phyloP scores from a whole-genome alignment of 2,329 filamentous ascomycete species.

The Aspergillus tubingensis region DNA sequence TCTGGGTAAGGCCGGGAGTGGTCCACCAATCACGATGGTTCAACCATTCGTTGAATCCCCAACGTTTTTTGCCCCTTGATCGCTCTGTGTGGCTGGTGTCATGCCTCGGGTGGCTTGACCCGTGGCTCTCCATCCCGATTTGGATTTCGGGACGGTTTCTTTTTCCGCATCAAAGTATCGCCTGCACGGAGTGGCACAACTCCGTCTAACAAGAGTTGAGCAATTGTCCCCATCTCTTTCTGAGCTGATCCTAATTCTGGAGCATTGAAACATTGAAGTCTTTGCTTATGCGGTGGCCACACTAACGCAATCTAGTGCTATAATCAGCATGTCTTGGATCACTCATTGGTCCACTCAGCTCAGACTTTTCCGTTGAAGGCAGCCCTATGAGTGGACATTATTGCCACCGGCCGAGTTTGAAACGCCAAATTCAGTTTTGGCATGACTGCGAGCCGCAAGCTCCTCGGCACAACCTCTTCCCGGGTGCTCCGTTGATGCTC shows the following conservation, averaged over 20 bases:
- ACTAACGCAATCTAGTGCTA: neutral
- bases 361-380: neutral
- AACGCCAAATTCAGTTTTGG: neutral
- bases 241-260: too few species aligned
- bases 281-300: neutral
- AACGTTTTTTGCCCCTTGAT: conserved; percentile 30
- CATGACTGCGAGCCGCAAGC: neutral
- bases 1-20: conserved; percentile 9
- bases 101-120: neutral
- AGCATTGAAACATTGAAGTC: neutral
- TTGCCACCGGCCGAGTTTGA: neutral
- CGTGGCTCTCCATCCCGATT: conserved; percentile 1
- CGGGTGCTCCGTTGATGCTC: neutral
- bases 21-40: conserved; percentile 13
- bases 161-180: conserved; percentile 1
- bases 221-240: too few species aligned
- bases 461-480: neutral
- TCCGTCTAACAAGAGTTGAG: neutral
- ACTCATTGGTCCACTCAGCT: neutral
- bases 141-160: neutral
- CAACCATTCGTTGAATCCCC: conserved; percentile 34
- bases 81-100: conserved; percentile 10
- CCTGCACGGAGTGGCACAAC: neutral
- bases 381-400: conserved; percentile 1
- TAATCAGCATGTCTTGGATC: neutral